Conservation (phyloP, 495 filamentous ascomycete genomes). For the Podospora australis region DNA sequence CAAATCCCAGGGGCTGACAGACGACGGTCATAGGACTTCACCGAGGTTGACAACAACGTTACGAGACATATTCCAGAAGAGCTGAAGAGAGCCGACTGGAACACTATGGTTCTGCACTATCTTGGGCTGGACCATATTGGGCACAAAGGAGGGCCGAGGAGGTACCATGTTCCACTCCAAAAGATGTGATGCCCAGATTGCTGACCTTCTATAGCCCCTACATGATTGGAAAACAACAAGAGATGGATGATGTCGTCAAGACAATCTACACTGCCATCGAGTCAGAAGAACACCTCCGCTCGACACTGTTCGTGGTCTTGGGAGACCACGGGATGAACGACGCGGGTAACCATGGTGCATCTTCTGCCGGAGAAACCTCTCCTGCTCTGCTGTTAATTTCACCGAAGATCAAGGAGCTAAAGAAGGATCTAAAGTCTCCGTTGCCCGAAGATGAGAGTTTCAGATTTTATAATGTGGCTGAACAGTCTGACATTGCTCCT, state of each 20-base stretch:
- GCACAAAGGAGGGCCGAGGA: conserved; percentile 88
- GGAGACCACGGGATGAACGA: conserved; percentile 99
- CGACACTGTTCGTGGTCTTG: conserved; percentile 76
- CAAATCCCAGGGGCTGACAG: background rate
- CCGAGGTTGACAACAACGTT: conserved; percentile 96
- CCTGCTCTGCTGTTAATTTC: conserved; percentile 88
- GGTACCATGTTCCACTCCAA: conserved; percentile 37
- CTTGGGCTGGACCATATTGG: conserved; percentile 96
- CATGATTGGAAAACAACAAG: conserved; percentile 86
- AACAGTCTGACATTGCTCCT: conserved; percentile 90
- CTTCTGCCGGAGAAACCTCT: conserved; percentile 86
- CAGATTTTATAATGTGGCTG: conserved; percentile 72
- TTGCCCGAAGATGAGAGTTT: conserved; percentile 51
- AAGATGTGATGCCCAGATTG: background rate
- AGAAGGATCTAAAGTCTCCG: conserved; percentile 38
- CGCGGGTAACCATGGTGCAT: conserved; percentile 93
- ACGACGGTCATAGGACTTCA: conserved; percentile 68
- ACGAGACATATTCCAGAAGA: conserved; percentile 81
- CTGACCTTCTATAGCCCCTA: conserved; percentile 53
- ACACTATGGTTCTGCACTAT: conserved; percentile 90
- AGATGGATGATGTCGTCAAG: conserved; percentile 84
- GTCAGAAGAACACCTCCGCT: conserved; percentile 58
- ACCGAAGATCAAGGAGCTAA: conserved; percentile 64
- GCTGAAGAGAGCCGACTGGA: conserved; percentile 75
- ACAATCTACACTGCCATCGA: conserved; percentile 72